Evolutionary conservation across 164 flowering plant genomes (phyloP).

Genomic region (Magnolia officinalis): DNA sequence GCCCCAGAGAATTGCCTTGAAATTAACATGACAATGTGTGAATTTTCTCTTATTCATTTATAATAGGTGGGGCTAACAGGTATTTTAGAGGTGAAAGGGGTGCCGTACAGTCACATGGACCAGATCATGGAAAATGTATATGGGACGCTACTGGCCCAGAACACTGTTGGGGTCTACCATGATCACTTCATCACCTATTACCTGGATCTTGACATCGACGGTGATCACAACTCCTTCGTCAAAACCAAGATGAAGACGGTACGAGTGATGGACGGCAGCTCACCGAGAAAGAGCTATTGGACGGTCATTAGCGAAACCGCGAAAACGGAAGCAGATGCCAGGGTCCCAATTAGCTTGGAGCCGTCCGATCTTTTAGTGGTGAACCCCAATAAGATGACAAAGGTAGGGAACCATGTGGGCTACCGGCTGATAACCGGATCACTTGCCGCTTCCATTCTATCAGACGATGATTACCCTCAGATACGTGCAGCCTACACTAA

Average conservation of each 20-base stretch:
- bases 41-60: not conserved
- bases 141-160: constrained; percentile 45
- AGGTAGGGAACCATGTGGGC: constrained; percentile 32
- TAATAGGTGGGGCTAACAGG: constrained; percentile 56
- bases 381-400: constrained; percentile 35
- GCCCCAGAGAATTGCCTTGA: too few species aligned
- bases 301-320: constrained; percentile 7
- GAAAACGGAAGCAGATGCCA: constrained; percentile 14
- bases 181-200: constrained; percentile 59
- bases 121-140: constrained; percentile 31
- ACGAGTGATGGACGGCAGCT: not conserved
- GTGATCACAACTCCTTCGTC: constrained; percentile 44
- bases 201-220: constrained; percentile 64
- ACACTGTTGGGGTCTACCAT: constrained; percentile 48
- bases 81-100: constrained; percentile 43
- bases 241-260: constrained; percentile 32
- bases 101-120: constrained; percentile 30
- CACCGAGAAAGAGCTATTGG: constrained; percentile 23
- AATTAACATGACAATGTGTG: too few species aligned
- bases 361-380: constrained; percentile 34
- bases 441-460: constrained; percentile 19
- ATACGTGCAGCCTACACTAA: constrained; percentile 38
- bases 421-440: constrained; percentile 35
- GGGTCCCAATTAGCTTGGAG: constrained; percentile 15
- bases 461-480: constrained; percentile 40